A percentile compares a stretch with the other conserved stretches of the same genome.
Evolutionary conservation across 2,329 filamentous ascomycete species (phyloP).

Genomic region (Nothophaeocryptopus gaeumannii): DNA sequence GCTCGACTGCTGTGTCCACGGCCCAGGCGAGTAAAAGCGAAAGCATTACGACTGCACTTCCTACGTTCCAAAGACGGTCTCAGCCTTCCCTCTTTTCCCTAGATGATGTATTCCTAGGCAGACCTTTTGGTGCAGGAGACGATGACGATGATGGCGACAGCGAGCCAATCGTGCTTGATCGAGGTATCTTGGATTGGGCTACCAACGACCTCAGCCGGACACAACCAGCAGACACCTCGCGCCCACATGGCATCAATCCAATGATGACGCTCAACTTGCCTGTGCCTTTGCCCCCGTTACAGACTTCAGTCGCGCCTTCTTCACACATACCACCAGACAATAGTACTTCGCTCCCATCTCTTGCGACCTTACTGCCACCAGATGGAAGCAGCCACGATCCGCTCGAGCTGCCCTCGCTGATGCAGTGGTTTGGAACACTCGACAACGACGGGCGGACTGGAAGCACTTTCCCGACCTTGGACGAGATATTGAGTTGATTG

Average conservation of each 20-base stretch:
- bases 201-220: constrained; percentile 7
- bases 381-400: constrained; percentile 21
- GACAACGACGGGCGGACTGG: constrained; percentile 2
- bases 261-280: constrained; percentile 28
- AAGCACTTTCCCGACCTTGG: constrained; percentile 6
- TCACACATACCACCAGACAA: constrained; percentile 14
- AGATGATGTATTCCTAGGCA: constrained; percentile 32
- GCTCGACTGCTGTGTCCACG: neutral
- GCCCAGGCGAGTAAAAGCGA: no score
- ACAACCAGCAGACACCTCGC: neutral
- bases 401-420: constrained; percentile 31
- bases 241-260: constrained; percentile 26
- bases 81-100: constrained; percentile 25
- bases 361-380: constrained; percentile 13
- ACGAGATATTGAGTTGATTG: constrained; percentile 12
- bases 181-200: constrained; percentile 37
- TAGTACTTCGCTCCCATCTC: constrained; percentile 15
- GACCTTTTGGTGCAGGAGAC: constrained; percentile 17
- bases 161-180: constrained; percentile 35
- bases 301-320: no score
- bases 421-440: constrained; percentile 21
- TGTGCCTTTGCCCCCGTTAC: constrained; percentile 21
- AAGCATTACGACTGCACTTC: no score
- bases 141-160: constrained; percentile 24
- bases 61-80: neutral